Conservation (phyloP, 257 asterid species). For the Solanum rostratum region DNA sequence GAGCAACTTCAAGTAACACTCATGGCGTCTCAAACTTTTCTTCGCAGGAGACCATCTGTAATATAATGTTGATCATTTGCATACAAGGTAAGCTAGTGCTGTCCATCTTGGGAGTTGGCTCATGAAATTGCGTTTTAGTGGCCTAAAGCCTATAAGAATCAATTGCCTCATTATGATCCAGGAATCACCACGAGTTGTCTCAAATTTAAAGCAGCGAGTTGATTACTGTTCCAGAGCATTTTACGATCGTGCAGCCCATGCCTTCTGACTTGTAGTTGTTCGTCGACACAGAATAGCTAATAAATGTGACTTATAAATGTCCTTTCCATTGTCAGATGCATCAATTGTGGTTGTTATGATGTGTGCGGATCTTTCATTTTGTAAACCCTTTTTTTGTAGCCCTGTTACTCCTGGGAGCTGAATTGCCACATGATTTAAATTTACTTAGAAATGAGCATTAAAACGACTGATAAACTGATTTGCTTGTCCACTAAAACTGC, state of each 20-base stretch:
- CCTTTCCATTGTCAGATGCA: neutral
- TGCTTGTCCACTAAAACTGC: neutral
- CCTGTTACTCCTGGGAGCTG: neutral
- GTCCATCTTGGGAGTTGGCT: neutral
- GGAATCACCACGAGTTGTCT: neutral
- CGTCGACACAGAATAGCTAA: neutral
- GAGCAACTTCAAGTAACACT: neutral
- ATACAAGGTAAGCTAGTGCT: neutral
- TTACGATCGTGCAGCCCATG: neutral
- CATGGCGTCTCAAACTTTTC: constrained; percentile 1
- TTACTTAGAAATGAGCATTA: neutral
- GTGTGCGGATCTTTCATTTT: neutral
- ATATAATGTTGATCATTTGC: constrained; percentile 5
- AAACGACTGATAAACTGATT: neutral
- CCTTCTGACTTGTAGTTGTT: neutral
- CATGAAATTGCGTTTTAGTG: neutral
- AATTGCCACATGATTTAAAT: neutral
- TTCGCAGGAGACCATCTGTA: neutral
- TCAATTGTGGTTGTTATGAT: neutral
- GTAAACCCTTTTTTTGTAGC: neutral
- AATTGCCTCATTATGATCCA: neutral
- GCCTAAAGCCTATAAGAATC: neutral
- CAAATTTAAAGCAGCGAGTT: neutral
- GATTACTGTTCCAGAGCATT: neutral
- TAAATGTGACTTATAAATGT: neutral